Percentiles rank a stretch among this genome's conserved stretches.
Evolutionary conservation across 139 green algal species (phyloP).

Genomic region (Closterium sp.): DNA sequence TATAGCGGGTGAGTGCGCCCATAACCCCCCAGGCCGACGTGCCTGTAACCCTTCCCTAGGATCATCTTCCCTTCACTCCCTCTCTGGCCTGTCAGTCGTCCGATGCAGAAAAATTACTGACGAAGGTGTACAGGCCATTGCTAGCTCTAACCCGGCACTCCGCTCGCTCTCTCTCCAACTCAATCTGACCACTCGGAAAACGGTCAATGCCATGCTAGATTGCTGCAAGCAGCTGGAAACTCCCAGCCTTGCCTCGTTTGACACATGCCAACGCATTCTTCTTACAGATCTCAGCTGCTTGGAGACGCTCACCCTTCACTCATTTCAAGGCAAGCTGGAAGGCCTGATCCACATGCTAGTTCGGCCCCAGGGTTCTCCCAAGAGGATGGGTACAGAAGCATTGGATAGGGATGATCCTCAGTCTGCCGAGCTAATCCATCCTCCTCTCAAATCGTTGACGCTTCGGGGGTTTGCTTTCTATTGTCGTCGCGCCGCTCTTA

Average conservation of each 20-base stretch:
- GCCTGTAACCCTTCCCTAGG: too few species aligned
- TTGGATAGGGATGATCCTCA: background rate
- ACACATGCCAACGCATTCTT: background rate
- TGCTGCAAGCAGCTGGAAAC: background rate
- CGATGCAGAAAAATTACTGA: background rate
- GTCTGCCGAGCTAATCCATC: background rate
- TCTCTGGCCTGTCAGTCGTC: background rate
- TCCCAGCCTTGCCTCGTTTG: background rate
- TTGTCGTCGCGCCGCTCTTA: background rate
- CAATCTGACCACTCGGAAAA: background rate
- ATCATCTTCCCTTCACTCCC: background rate
- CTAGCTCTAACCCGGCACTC: background rate
- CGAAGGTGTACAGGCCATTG: background rate
- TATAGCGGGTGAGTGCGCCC: too few species aligned
- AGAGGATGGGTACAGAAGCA: background rate
- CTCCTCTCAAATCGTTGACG: background rate
- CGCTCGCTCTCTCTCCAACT: background rate
- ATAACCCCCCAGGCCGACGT: too few species aligned
- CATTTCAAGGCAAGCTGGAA: background rate
- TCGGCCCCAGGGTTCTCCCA: background rate
- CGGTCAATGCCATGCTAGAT: background rate
- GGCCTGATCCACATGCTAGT: background rate
- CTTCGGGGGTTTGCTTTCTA: background rate
- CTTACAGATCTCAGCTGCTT: background rate
- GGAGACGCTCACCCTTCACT: background rate